phyloP scores from a whole-genome alignment of 1,139 yeast species.

The Suhomyces ambrosiae region DNA sequence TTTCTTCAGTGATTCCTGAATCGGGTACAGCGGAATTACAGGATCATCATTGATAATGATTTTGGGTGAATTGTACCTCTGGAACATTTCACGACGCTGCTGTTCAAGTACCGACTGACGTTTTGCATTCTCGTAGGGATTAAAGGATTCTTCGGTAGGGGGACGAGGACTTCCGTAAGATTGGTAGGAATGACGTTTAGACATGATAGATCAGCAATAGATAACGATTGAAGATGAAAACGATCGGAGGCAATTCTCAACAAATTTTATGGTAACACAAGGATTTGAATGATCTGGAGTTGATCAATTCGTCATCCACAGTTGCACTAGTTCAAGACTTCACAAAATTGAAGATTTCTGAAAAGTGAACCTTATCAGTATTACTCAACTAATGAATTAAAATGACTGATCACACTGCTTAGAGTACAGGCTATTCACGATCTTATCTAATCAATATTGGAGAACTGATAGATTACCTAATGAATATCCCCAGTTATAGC shows the following conservation, averaged over 20 bases:
- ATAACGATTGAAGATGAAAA: too few species aligned
- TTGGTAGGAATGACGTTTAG: conserved; percentile 10
- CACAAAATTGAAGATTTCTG: too few species aligned
- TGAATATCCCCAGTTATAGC: too few species aligned
- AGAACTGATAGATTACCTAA: too few species aligned
- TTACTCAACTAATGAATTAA: too few species aligned
- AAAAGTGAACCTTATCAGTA: too few species aligned
- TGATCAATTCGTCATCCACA: too few species aligned
- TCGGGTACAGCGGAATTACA: conserved; percentile 38
- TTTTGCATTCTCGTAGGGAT: conserved; percentile 34
- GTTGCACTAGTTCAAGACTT: not conserved
- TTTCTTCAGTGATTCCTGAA: conserved; percentile 34
- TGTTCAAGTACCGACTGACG: conserved; percentile 26
- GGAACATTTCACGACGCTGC: conserved; percentile 24
- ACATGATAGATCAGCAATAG: conserved; percentile 7
- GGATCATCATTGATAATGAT: conserved; percentile 44
- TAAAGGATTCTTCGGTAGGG: conserved; percentile 17
- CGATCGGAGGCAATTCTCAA: too few species aligned
- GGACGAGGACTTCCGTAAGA: conserved; percentile 10
- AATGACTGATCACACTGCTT: too few species aligned
- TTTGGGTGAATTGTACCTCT: conserved; percentile 26
- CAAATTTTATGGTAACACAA: not conserved
- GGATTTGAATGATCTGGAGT: too few species aligned
- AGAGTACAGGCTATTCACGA: too few species aligned
- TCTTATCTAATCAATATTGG: too few species aligned